Percentiles rank a stretch among this genome's conserved stretches.
Evolutionary conservation across 495 filamentous ascomycete species (phyloP).

Genomic region (Neurospora africana): DNA sequence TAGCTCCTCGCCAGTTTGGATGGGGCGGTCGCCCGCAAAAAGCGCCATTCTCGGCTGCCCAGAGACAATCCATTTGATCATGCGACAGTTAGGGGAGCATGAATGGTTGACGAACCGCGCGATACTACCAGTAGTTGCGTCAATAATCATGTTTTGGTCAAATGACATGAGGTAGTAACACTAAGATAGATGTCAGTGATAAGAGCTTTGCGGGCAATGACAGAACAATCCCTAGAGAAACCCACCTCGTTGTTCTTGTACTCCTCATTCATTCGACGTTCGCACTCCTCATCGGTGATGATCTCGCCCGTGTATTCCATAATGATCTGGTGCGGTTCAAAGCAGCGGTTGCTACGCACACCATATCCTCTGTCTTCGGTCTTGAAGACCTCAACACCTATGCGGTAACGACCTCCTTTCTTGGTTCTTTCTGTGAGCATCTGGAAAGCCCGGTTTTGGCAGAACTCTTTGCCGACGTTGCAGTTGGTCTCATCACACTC

Average conservation of each 20-base stretch:
- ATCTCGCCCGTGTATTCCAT: constrained; percentile 98
- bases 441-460: constrained; percentile 80
- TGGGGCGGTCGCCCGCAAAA: constrained; percentile 80
- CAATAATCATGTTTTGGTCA: constrained; percentile 97
- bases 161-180: constrained; percentile 98
- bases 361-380: constrained; percentile 83
- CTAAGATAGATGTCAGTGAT: constrained; percentile 33
- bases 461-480: constrained; percentile 54
- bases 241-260: constrained; percentile 88
- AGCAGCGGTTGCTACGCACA: constrained; percentile 79
- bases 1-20: constrained; percentile 89
- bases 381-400: constrained; percentile 90
- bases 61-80: constrained; percentile 96
- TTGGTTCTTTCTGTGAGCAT: constrained; percentile 66
- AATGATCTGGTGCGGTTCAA: constrained; percentile 86
- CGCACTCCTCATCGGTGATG: constrained; percentile 86
- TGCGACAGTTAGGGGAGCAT: constrained; percentile 91
- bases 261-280: constrained; percentile 78
- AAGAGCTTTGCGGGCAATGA: constrained; percentile 8
- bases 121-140: constrained; percentile 89
- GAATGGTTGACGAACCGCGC: constrained; percentile 98
- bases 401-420: constrained; percentile 69
- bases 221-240: background rate
- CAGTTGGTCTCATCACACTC: constrained; percentile 92
- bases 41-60: constrained; percentile 94